A percentile compares a stretch with the other conserved stretches of the same genome.
phyloP scores from a whole-genome alignment of 202 grass and related monocot species.

The Hordeum pubiflorum region DNA sequence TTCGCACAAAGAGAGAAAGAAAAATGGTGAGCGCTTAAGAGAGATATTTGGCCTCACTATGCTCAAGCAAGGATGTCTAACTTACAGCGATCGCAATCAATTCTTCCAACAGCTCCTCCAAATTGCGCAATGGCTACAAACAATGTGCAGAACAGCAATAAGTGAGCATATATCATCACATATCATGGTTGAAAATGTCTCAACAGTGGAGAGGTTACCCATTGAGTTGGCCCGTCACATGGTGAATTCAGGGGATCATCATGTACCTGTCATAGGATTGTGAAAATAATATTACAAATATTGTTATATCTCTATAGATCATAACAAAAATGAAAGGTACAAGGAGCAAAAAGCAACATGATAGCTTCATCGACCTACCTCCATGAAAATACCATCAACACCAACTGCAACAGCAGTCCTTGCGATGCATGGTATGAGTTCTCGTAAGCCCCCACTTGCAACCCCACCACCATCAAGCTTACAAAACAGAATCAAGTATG shows the following conservation, averaged over 20 bases:
- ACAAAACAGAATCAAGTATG: constrained; percentile 24
- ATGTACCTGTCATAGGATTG: constrained; percentile 51
- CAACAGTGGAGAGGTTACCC: constrained; percentile 39
- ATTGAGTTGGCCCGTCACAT: constrained; percentile 95
- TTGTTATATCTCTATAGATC: neutral
- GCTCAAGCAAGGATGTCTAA: neutral
- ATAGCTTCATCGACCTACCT: constrained; percentile 42
- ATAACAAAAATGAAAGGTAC: neutral
- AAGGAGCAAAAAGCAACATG: constrained; percentile 10
- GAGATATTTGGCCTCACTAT: neutral
- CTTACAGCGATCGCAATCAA: constrained; percentile 84
- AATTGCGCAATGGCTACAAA: constrained; percentile 65
- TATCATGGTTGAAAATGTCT: neutral
- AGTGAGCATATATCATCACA: neutral
- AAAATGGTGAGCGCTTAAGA: neutral
- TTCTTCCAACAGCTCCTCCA: constrained; percentile 83
- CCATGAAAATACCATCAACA: constrained; percentile 98
- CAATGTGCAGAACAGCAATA: neutral
- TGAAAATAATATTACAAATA: neutral
- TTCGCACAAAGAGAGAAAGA: neutral
- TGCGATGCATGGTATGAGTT: constrained; percentile 93
- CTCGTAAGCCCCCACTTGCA: constrained; percentile 80
- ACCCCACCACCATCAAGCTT: constrained; percentile 96
- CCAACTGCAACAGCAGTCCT: constrained; percentile 87
- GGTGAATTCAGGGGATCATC: constrained; percentile 84